Evolutionary conservation across 768 basidiomycete species (phyloP), one percentile per base, ranked within the genome.

Genomic region (Russula virescens): DNA sequence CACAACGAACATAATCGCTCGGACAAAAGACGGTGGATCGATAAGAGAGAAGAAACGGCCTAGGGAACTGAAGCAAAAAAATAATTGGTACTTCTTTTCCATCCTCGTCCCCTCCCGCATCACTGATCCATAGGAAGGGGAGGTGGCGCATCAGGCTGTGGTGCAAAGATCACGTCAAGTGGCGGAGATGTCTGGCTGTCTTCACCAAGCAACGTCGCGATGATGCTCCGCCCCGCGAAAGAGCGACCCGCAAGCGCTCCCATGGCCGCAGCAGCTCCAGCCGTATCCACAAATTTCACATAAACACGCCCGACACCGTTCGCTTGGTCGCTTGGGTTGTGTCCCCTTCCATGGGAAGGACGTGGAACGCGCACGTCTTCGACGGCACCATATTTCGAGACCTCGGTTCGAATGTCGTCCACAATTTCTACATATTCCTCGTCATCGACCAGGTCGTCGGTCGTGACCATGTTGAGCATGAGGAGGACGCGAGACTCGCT

Each of bases 401-500:
- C 94, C 75, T 98, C 94, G 60, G 93, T 88, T 71, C 88, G 91
- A 72, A 98, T 86, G 71, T 99, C 97, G 71, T 97, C 94, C 64
- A 91, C 86, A 61, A 99, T 83, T 69, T 99, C 97, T 25, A 85
- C 85, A 73, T 97, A 99, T 70, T 99, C 97, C 63, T 87, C 78
- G 71, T 98, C 96, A 69, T 93, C 87, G 19, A 81, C 73, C 51
- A 99, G 82, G 70, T 99, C 97, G 49, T 99, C 97, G 1, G 91
- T 73, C 0, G 90, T 91, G 66, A 99, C 94, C 97, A 99, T 99
- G 81, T 98, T 99, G 70, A 99, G 77, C 88, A 99, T 90, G 72
- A 98, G 88, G 69, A 99, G 82, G 71, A 97, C 94, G 42, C 92
- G 86, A 58, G 88, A 83, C 55, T 74, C 66, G 13, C 75, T 68